Percentiles rank a stretch among this genome's conserved stretches.
These are phyloP conservation scores for Martensiomyces pterosporus DNA, from an alignment of 192 early-diverging fungal species.

Conservation along the genomic window DNA sequence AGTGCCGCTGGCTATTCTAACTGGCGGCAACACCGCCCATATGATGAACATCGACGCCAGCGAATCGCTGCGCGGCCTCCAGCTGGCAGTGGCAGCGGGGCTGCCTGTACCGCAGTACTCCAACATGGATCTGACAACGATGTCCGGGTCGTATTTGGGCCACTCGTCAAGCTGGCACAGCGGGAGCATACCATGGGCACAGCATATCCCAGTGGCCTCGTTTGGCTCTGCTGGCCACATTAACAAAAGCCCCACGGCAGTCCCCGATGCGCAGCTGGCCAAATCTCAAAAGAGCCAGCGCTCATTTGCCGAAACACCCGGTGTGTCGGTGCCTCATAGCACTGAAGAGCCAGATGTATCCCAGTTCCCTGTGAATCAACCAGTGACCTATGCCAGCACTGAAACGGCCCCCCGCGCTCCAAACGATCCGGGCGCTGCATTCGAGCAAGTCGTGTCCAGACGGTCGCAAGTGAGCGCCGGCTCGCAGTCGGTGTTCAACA, in stretches of 20 bases:
- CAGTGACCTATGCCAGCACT: neutral
- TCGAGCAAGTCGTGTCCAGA: conserved; percentile 1
- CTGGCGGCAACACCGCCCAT: conserved; percentile 41
- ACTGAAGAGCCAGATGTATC: no score
- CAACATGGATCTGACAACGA: conserved; percentile 12
- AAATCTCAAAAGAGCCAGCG: conserved; percentile 6
- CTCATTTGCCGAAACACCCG: neutral
- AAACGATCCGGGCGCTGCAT: neutral
- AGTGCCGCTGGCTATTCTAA: conserved; percentile 10
- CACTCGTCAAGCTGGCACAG: conserved; percentile 51
- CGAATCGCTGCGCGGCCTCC: conserved; percentile 20
- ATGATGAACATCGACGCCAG: conserved; percentile 45
- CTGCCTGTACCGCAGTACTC: conserved; percentile 17
- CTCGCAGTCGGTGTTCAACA: conserved; percentile 20
- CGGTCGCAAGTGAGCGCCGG: conserved; percentile 17
- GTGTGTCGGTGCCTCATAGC: no score
- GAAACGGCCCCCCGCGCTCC: neutral
- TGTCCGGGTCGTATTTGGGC: conserved; percentile 22
- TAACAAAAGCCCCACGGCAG: conserved; percentile 14
- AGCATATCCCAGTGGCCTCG: conserved; percentile 8
- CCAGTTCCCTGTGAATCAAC: no score
- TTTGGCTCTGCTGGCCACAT: conserved; percentile 18
- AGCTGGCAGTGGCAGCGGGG: conserved; percentile 13
- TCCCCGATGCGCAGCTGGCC: conserved; percentile 1
- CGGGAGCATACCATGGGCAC: conserved; percentile 27